Conservation (phyloP, 208 protist species). For the Trypanosoma caninum region DNA sequence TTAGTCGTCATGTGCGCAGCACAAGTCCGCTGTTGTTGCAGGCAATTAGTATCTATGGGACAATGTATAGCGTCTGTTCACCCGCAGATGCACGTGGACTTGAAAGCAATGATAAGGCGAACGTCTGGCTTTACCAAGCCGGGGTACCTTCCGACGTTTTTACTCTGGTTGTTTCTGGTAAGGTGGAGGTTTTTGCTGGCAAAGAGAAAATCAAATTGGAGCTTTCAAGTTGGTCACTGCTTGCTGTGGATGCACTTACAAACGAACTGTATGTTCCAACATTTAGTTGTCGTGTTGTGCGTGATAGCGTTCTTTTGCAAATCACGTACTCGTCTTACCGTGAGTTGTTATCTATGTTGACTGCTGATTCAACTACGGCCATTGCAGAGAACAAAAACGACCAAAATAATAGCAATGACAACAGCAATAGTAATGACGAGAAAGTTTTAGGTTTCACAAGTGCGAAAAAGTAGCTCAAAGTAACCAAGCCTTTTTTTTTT, state of each 20-base stretch:
- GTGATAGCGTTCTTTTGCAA: slow-evolving; percentile 80
- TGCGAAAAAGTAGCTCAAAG: too few species aligned
- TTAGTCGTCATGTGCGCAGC: slow-evolving; percentile 44
- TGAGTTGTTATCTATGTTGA: slow-evolving; percentile 42
- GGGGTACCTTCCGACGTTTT: slow-evolving; percentile 77
- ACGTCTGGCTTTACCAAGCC: slow-evolving; percentile 88
- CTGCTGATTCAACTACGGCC: neutral
- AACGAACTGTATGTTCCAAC: slow-evolving; percentile 63
- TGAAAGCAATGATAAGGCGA: slow-evolving; percentile 73
- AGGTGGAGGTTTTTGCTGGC: slow-evolving; percentile 83
- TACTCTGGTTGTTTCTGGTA: slow-evolving; percentile 81
- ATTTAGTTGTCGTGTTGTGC: slow-evolving; percentile 88
- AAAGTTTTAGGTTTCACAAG: too few species aligned
- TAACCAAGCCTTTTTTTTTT: too few species aligned
- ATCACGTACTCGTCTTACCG: slow-evolving; percentile 66
- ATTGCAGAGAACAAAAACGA: neutral
- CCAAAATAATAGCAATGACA: too few species aligned
- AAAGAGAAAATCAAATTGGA: slow-evolving; percentile 80
- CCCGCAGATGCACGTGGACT: slow-evolving; percentile 76
- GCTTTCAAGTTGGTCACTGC: slow-evolving; percentile 80
- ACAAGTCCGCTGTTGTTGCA: slow-evolving; percentile 35
- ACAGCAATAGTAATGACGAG: too few species aligned
- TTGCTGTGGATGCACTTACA: slow-evolving; percentile 65
- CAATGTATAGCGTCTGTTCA: slow-evolving; percentile 69
- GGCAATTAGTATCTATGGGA: slow-evolving; percentile 51